A percentile compares a stretch with the other conserved stretches of the same genome.
phyloP scores from a whole-genome alignment of 129 eudicot species.

The sunflower (Helianthus annuus) region HanXRQr2.0-SUNRISE NC_035440.2:7808039-7808538 shows the following conservation, averaged over 20 bases:
- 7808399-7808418: neutral
- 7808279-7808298: neutral
- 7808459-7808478: neutral
- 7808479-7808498: neutral
- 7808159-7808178: neutral
- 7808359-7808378: neutral
- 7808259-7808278: neutral
- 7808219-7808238: neutral
- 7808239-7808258: neutral
- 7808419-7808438: conserved; percentile 10
- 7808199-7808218: neutral
- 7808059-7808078: neutral
- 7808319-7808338: neutral
- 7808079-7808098: neutral
- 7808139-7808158: neutral
- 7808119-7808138: neutral
- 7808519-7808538: neutral
- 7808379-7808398: neutral
- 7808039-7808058: neutral
- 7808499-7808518: neutral
- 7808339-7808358: neutral
- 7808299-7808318: neutral
- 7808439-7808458: conserved; percentile 6
- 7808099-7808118: neutral
- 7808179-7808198: neutral